Evolutionary conservation across 495 filamentous ascomycete genomes (phyloP).

Genomic region (Hyaloscypha bicolor): DNA sequence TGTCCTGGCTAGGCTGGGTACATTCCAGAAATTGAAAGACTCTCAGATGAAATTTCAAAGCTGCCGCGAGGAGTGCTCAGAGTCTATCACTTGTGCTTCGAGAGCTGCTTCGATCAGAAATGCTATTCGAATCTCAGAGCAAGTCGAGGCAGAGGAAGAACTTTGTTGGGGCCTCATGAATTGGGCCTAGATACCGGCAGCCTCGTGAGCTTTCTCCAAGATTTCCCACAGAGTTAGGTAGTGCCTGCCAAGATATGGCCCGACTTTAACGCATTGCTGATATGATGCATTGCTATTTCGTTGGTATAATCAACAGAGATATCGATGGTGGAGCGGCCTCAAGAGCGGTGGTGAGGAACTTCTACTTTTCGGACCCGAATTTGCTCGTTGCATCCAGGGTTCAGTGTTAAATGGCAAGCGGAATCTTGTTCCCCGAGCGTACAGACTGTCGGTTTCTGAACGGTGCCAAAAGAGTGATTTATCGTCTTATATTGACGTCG

Average conservation of each 20-base stretch:
- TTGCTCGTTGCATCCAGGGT: not conserved
- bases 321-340: not conserved
- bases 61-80: not conserved
- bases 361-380: not conserved
- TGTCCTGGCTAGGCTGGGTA: not conserved
- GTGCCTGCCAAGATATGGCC: not conserved
- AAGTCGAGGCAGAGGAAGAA: no score
- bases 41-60: not conserved
- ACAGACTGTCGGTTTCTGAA: no score
- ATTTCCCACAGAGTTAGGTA: not conserved
- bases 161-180: no score
- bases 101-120: not conserved
- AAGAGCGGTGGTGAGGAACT: not conserved
- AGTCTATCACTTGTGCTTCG: not conserved
- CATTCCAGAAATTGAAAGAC: not conserved
- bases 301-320: not conserved
- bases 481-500: not conserved
- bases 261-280: not conserved
- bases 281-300: not conserved
- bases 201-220: not conserved
- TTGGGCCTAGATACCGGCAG: no score
- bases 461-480: not conserved
- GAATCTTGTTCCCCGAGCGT: not conserved
- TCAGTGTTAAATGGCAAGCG: not conserved
- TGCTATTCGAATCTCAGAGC: no score